phyloP scores from a whole-genome alignment of 2,329 filamentous ascomycete genomes.

The Fusarium sororula region DNA sequence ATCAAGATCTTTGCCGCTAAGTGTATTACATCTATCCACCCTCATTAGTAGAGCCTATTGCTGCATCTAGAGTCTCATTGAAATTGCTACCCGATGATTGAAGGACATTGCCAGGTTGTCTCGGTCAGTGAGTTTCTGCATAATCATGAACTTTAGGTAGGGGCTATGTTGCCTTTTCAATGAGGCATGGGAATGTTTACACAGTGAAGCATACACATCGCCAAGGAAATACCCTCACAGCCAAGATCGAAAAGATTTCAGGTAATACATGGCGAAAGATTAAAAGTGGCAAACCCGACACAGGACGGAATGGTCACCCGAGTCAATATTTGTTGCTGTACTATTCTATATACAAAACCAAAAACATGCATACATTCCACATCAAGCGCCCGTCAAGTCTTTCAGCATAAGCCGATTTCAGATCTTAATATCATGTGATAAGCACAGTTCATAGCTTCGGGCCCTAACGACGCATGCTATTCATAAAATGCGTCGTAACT shows the following conservation, averaged over 20 bases:
- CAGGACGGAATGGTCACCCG: neutral
- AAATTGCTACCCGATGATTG: neutral
- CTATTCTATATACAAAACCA: constrained; percentile 6
- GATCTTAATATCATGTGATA: constrained; percentile 15
- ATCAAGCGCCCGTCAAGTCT: neutral
- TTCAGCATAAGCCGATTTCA: neutral
- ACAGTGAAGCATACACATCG: neutral
- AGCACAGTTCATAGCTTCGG: constrained; percentile 14
- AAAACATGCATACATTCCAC: neutral
- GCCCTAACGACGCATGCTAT: neutral
- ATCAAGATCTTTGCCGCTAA: neutral
- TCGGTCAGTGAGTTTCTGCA: neutral
- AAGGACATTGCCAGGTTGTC: neutral
- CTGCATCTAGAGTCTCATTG: neutral
- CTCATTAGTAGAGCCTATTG: neutral
- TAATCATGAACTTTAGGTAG: neutral
- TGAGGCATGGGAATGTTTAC: neutral
- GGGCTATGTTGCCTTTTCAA: neutral
- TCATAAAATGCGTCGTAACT: constrained; percentile 19
- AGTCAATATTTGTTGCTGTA: neutral
- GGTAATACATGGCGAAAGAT: neutral
- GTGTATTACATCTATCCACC: too few relatives aligned
- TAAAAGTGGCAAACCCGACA: neutral
- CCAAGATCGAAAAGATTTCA: neutral
- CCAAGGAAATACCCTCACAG: neutral